Base-by-base conservation (phyloP, 176 grass and related monocot genomes). In the Oryza australiensis region DNA sequence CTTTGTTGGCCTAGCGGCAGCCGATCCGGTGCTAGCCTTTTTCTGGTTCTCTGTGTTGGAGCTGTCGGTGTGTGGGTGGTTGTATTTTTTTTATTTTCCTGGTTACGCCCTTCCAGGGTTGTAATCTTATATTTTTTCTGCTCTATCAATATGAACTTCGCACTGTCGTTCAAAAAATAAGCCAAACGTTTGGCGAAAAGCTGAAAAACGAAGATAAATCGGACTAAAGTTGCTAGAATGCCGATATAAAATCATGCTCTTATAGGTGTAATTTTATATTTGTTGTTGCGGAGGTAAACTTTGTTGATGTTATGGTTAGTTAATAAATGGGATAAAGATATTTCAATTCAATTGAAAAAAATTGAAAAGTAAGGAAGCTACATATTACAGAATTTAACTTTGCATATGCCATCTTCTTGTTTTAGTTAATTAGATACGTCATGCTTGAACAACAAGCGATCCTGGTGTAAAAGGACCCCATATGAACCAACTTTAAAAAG, bases 381-480 rank as follows among this genome's bases (percentile, higher is more conserved):
- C 41, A 43, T 46, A 51, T 13, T 64, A 15, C 11, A 15, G 37
- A 8, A 41, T 9, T 82, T n/a, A 55, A 53, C 77, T 49, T 53
- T 69, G 28, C 41, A 48, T 83, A 67, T 75, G 23, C 81, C n/a
- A n/a, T n/a, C 22, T 48, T 64, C 28, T 73, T 82, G 70, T 24
- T 30, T 33, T 33, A 65, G 5, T 74, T 73, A 65, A 24, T 24
- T 59, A 23, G 34, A 45, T 7, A 35, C 28, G 2, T 27, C 59
- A 67, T 75, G 23, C 81, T 83, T 83, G 72, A 83, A 20, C 41
- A 74, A 65, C 62, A 83, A 83, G 81, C 24, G 43, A 83, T 83
- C 63, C 72, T 83, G 7, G 30, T n/a, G 59, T 34, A 35, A 83
- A 74, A 66, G 71, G 66, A 38, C 7, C 51, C 9, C 9, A 37